Evolutionary conservation across 2,329 filamentous ascomycete genomes (phyloP).

Genomic region (Talaromyces sp.): DNA sequence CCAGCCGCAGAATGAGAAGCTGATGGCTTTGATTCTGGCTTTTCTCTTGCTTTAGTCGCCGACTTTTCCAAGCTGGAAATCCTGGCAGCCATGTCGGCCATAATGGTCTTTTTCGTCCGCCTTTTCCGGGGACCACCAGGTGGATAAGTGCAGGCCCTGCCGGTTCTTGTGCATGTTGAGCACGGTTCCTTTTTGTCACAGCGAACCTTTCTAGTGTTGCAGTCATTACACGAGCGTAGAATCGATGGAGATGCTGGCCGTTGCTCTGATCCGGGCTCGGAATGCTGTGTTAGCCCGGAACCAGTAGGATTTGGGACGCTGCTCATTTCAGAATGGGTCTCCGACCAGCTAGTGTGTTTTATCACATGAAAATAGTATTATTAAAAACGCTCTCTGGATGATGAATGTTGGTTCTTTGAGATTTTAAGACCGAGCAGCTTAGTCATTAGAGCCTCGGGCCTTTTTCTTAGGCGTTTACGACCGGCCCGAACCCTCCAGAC

Average conservation of each 20-base stretch:
- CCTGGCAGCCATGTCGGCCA: background rate
- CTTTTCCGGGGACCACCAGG: constrained; percentile 9
- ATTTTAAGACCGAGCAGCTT: background rate
- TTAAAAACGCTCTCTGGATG: background rate
- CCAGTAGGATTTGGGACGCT: background rate
- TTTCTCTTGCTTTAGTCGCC: background rate
- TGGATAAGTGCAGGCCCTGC: constrained; percentile 20
- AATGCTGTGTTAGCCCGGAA: background rate
- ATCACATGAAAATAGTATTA: background rate
- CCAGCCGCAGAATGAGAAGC: background rate
- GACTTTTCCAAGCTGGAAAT: background rate
- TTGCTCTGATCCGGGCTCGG: background rate
- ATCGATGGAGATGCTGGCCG: background rate
- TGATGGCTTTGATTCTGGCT: background rate
- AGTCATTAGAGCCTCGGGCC: background rate
- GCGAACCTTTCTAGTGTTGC: constrained; percentile 25
- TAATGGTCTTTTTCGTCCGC: background rate
- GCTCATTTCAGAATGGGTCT: background rate
- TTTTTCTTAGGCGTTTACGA: background rate
- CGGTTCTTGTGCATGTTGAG: constrained; percentile 17
- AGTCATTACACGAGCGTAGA: constrained; percentile 24
- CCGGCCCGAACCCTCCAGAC: background rate
- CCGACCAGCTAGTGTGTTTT: background rate
- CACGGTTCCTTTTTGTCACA: constrained; percentile 23
- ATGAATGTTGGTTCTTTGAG: background rate